Percentiles rank a stretch among this genome's conserved stretches.
Evolutionary conservation across 495 filamentous ascomycete genomes (phyloP).

Genomic region (Symbiotaphrina buchneri): DNA sequence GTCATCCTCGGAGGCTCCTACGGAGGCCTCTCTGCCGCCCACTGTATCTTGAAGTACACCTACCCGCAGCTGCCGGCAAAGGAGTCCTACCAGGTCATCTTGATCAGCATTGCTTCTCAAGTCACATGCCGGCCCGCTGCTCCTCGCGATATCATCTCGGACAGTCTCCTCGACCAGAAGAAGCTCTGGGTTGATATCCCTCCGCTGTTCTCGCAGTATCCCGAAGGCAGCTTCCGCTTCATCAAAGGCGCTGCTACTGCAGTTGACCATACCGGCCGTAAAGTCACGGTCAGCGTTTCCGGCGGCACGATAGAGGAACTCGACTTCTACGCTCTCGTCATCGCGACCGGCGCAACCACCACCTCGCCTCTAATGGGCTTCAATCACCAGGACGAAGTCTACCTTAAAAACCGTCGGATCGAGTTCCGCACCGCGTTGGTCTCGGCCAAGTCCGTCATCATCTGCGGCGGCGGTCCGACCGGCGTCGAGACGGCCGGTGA

Average conservation of each 20-base stretch:
- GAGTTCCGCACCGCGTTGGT: no score
- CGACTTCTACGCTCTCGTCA: conserved; percentile 19
- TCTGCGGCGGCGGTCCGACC: conserved; percentile 18
- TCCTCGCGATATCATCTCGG: conserved; percentile 15
- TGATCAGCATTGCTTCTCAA: conserved; percentile 15
- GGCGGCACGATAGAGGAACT: conserved; percentile 8
- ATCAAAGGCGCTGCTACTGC: conserved; percentile 15
- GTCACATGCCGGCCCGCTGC: conserved; percentile 16
- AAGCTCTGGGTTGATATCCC: conserved; percentile 12
- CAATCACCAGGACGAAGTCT: conserved; percentile 11
- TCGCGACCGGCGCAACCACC: conserved; percentile 13
- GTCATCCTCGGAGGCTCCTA: conserved; percentile 14
- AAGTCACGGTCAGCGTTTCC: conserved; percentile 8
- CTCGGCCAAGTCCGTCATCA: conserved; percentile 19
- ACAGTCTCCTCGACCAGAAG: conserved; percentile 11
- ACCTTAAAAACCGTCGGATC: no score
- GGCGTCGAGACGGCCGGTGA: conserved; percentile 28
- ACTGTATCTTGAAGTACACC: no score
- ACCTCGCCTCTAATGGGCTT: conserved; percentile 9
- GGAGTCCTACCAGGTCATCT: no score
- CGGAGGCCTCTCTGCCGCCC: conserved; percentile 9
- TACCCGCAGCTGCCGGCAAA: no score
- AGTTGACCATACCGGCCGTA: conserved; percentile 13
- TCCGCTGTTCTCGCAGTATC: conserved; percentile 16
- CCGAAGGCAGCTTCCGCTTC: no score